Percentiles rank a stretch among this genome's conserved stretches.
phyloP scores from a whole-genome alignment of 1,284 basidiomycete species.

The Puccinia coronata region DNA sequence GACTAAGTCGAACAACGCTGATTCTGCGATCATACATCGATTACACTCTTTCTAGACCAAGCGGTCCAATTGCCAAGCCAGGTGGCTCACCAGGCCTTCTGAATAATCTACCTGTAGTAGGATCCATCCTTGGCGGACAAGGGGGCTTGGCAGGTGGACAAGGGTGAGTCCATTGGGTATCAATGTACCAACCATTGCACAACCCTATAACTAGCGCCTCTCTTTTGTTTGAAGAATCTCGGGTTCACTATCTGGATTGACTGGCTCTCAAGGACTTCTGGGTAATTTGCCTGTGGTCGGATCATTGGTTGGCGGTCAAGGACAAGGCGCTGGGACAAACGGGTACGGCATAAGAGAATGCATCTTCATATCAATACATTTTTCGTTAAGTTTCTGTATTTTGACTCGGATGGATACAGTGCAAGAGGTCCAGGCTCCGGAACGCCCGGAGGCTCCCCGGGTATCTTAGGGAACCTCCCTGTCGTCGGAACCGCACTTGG shows the following conservation, averaged over 20 bases:
- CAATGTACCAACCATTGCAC: neutral
- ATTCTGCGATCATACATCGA: too few relatives aligned
- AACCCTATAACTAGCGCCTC: neutral
- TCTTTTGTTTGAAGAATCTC: neutral
- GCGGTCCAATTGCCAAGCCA: neutral
- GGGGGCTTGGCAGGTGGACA: neutral
- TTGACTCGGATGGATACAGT: too few relatives aligned
- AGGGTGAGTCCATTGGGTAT: neutral
- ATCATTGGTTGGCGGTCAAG: constrained; percentile 4
- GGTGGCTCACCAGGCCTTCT: neutral
- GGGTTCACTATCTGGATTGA: neutral
- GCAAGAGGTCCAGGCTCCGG: neutral
- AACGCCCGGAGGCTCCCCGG: neutral
- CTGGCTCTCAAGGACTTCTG: neutral
- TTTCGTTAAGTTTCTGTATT: too few relatives aligned
- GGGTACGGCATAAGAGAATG: neutral
- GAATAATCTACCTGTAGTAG: neutral
- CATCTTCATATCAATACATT: too few relatives aligned
- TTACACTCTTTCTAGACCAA: too few relatives aligned
- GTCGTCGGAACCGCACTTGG: neutral
- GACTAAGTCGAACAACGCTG: neutral
- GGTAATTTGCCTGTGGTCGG: neutral
- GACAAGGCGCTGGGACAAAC: neutral
- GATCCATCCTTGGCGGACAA: neutral
- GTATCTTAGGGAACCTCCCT: neutral